A percentile compares a stretch with the other conserved stretches of the same genome.
phyloP scores from a whole-genome alignment of 2,329 filamentous ascomycete genomes.

The Aspergillus viridinutans region DNA sequence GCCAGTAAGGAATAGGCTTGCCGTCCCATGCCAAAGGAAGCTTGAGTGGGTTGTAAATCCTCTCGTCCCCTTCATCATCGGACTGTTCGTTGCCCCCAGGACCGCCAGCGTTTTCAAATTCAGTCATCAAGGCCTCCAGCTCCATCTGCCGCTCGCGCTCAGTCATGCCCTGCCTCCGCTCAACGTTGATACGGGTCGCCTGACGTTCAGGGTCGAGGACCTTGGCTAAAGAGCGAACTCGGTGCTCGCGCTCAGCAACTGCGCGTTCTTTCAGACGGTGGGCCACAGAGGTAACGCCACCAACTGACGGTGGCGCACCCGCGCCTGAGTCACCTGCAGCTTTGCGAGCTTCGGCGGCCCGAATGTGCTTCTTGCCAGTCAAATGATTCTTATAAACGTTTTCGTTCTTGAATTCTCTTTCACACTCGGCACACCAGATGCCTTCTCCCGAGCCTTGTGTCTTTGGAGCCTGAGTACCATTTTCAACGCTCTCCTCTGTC shows the following conservation, averaged over 20 bases:
- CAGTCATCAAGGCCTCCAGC: constrained; percentile 75
- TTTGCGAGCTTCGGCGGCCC: constrained; percentile 66
- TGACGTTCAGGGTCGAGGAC: constrained; percentile 82
- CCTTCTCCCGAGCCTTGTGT: constrained; percentile 61
- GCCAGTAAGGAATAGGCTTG: constrained; percentile 98
- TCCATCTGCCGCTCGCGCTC: constrained; percentile 93
- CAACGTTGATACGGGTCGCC: constrained; percentile 90
- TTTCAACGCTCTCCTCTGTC: constrained; percentile 53
- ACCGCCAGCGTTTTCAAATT: constrained; percentile 42
- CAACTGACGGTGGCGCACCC: constrained; percentile 20
- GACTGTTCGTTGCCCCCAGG: constrained; percentile 55
- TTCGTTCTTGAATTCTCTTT: constrained; percentile 92
- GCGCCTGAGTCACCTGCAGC: constrained; percentile 38
- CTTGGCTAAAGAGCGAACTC: constrained; percentile 72
- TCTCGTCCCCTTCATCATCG: constrained; percentile 74
- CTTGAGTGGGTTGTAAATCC: constrained; percentile 95
- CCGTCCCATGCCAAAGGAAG: constrained; percentile 96
- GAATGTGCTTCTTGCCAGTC: constrained; percentile 86
- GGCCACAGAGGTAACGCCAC: constrained; percentile 20
- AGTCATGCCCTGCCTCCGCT: constrained; percentile 96
- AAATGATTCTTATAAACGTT: constrained; percentile 91
- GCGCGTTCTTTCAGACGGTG: constrained; percentile 76
- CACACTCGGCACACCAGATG: constrained; percentile 85
- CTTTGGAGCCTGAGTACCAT: constrained; percentile 39
- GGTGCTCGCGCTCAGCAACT: constrained; percentile 82